phyloP scores from a whole-genome alignment of 129 eudicot species.

The Saussurea involucrata region DNA sequence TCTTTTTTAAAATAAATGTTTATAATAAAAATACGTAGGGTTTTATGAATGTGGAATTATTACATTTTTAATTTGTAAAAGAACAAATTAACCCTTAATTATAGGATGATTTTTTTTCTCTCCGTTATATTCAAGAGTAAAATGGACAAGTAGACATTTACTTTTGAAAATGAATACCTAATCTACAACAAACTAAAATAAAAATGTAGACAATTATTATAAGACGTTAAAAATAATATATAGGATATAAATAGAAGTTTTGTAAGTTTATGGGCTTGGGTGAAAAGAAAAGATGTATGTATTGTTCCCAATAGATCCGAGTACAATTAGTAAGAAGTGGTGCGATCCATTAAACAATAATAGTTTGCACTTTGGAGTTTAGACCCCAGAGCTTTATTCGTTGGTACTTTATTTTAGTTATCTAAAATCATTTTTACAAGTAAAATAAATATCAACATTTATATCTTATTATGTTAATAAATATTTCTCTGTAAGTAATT shows the following conservation, averaged over 20 bases:
- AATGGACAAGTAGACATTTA: no score
- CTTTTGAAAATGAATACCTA: no score
- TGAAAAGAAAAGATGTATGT: not conserved
- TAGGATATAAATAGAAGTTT: not conserved
- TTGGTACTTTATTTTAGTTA: not conserved
- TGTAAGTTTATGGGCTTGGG: not conserved
- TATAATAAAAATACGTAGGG: no score
- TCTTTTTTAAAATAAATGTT: no score
- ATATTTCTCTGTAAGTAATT: not conserved
- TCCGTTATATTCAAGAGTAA: no score
- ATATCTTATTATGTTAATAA: not conserved
- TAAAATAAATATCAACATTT: not conserved
- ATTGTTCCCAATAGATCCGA: not conserved
- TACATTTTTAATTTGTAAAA: no score
- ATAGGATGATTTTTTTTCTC: no score
- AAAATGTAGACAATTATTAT: no score
- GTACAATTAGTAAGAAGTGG: not conserved
- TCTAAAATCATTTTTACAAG: not conserved
- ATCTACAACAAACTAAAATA: no score
- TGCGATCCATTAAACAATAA: not conserved
- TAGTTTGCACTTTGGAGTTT: conserved; percentile 7
- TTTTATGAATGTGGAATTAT: no score
- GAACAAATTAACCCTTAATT: no score
- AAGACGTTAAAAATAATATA: not conserved
- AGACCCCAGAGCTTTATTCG: not conserved